phyloP scores from a whole-genome alignment of 257 asterid species.

The Galeopsis tetrahit region DNA sequence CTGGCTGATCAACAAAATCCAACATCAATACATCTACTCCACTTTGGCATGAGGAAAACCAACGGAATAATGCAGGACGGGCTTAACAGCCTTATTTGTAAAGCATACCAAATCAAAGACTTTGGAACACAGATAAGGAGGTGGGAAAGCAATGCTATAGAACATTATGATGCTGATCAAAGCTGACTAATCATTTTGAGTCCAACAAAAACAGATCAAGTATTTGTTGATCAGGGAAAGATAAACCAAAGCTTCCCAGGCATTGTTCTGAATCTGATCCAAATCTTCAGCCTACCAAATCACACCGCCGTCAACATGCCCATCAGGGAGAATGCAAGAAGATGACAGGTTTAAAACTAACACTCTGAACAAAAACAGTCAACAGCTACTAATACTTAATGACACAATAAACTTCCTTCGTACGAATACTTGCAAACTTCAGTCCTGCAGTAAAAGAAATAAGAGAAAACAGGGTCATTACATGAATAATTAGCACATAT shows the following conservation, averaged over 20 bases:
- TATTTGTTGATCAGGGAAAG: constrained; percentile 36
- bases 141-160: constrained; percentile 40
- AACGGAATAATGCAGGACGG: constrained; percentile 42
- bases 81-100: constrained; percentile 66
- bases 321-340: constrained; percentile 30
- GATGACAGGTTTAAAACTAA: constrained; percentile 30
- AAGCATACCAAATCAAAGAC: constrained; percentile 41
- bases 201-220: constrained; percentile 34
- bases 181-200: constrained; percentile 23
- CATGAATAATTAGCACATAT: neutral
- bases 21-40: constrained; percentile 53
- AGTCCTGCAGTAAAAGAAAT: constrained; percentile 40
- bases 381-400: constrained; percentile 49
- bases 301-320: constrained; percentile 30
- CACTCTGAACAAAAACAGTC: constrained; percentile 38
- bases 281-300: constrained; percentile 48
- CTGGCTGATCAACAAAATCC: constrained; percentile 67
- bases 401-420: constrained; percentile 41
- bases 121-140: constrained; percentile 34
- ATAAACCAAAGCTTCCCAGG: constrained; percentile 43
- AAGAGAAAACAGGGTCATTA: constrained; percentile 13
- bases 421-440: constrained; percentile 43
- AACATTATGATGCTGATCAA: constrained; percentile 53
- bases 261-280: constrained; percentile 36
- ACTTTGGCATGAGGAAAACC: constrained; percentile 40